phyloP scores from a whole-genome alignment of 2,329 filamentous ascomycete species.

The Aspergillus pseudonomiae region DNA sequence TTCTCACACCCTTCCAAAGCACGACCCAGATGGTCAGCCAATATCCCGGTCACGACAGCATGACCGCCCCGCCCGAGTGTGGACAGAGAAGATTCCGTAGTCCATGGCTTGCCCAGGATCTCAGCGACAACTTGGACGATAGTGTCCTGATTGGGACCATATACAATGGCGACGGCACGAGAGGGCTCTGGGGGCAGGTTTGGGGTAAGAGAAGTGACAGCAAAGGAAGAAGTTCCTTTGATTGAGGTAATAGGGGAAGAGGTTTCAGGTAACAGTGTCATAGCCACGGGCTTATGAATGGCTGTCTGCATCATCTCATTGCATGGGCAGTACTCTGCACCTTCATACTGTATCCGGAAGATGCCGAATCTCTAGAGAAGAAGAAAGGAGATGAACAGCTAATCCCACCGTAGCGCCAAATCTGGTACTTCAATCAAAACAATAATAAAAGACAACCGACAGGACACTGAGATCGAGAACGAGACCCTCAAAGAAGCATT shows the following conservation, averaged over 20 bases:
- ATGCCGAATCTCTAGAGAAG: constrained; percentile 2
- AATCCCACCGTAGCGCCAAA: constrained; percentile 14
- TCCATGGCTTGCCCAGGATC: constrained; percentile 74
- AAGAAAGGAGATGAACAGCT: constrained; percentile 4
- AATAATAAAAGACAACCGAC: not conserved
- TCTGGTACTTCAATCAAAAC: not conserved
- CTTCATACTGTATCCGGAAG: constrained; percentile 30
- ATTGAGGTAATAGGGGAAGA: constrained; percentile 25
- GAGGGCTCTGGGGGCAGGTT: constrained; percentile 19
- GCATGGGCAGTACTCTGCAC: constrained; percentile 24
- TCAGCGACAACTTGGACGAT: constrained; percentile 78
- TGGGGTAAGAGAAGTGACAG: constrained; percentile 12
- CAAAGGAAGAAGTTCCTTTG: constrained; percentile 22
- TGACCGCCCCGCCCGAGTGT: constrained; percentile 58
- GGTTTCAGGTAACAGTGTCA: constrained; percentile 32
- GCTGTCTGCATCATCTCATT: constrained; percentile 41
- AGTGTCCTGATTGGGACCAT: constrained; percentile 70
- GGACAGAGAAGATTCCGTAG: constrained; percentile 60
- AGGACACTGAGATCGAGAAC: not conserved
- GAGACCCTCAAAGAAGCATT: not conserved
- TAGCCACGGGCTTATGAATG: constrained; percentile 36
- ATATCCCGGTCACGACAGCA: constrained; percentile 70
- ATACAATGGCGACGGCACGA: constrained; percentile 63
- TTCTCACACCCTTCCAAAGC: constrained; percentile 63
- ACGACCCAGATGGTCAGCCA: constrained; percentile 58